phyloP scores from a whole-genome alignment of 495 filamentous ascomycete species.

The Talaromyces ruber region DNA sequence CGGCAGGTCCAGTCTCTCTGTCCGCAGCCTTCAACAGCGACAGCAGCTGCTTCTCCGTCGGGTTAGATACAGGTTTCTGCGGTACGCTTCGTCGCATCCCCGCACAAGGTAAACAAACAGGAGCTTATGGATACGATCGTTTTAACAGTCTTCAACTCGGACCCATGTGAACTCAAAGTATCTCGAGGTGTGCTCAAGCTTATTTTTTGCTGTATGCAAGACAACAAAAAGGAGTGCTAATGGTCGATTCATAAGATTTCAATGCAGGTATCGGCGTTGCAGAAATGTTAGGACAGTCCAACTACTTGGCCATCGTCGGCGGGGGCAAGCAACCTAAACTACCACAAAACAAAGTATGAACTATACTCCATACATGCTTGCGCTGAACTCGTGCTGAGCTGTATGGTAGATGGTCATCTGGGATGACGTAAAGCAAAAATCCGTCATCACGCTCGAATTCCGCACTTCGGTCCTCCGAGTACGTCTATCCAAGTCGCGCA shows the following conservation, averaged over 20 bases:
- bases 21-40: constrained; percentile 84
- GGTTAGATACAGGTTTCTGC: constrained; percentile 77
- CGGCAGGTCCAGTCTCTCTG: constrained; percentile 64
- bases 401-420: constrained; percentile 66
- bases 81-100: constrained; percentile 42
- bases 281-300: constrained; percentile 81
- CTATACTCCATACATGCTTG: neutral
- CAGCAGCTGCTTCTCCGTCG: constrained; percentile 80
- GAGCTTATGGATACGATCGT: neutral
- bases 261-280: constrained; percentile 76
- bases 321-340: constrained; percentile 83
- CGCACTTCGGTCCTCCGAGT: constrained; percentile 69
- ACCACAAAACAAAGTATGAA: constrained; percentile 68
- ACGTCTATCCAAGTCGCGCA: constrained; percentile 65
- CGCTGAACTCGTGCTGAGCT: neutral
- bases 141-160: constrained; percentile 63
- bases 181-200: constrained; percentile 42
- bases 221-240: neutral
- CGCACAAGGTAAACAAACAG: constrained; percentile 6
- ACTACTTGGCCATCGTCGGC: constrained; percentile 83
- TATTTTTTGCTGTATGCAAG: neutral
- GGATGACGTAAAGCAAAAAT: constrained; percentile 77
- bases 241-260: constrained; percentile 54
- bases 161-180: constrained; percentile 66
- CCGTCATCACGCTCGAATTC: constrained; percentile 65